Evolutionary conservation across 2,329 filamentous ascomycete species (phyloP).

Genomic region (Botrytis squamosa): DNA sequence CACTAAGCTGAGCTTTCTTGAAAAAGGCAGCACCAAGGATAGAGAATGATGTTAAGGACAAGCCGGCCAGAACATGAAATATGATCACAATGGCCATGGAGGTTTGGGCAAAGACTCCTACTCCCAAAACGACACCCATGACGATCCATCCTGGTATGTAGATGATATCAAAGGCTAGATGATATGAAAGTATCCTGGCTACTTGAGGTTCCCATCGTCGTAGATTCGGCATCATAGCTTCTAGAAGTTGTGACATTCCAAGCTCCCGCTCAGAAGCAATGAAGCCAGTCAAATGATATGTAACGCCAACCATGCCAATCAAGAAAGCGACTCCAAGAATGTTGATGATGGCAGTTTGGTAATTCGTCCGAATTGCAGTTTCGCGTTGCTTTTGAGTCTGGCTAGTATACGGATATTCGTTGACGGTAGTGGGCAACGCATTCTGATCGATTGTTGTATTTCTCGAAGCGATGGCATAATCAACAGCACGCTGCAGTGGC

Average conservation of each 20-base stretch:
- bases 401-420: constrained; percentile 76
- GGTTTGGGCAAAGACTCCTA: constrained; percentile 64
- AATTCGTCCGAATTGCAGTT: constrained; percentile 63
- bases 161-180: constrained; percentile 75
- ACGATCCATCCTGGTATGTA: constrained; percentile 84
- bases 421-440: constrained; percentile 46
- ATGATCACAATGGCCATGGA: constrained; percentile 65
- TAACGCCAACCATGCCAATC: constrained; percentile 74
- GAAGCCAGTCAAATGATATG: constrained; percentile 83
- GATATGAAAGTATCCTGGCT: constrained; percentile 74
- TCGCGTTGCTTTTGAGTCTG: constrained; percentile 66
- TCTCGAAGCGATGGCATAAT: constrained; percentile 64
- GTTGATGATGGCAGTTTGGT: constrained; percentile 71
- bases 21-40: constrained; percentile 82
- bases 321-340: constrained; percentile 79
- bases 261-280: constrained; percentile 82
- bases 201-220: constrained; percentile 74
- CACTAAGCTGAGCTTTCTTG: constrained; percentile 81
- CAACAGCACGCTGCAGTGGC: constrained; percentile 76
- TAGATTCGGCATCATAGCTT: constrained; percentile 84
- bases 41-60: constrained; percentile 76
- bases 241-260: constrained; percentile 84
- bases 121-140: constrained; percentile 62
- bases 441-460: constrained; percentile 45
- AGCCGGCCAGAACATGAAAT: constrained; percentile 72